Percentiles rank a stretch among this genome's conserved stretches.
Evolutionary conservation across 139 green algal species (phyloP).

Genomic region (Raphidocelis subcapitata): DNA sequence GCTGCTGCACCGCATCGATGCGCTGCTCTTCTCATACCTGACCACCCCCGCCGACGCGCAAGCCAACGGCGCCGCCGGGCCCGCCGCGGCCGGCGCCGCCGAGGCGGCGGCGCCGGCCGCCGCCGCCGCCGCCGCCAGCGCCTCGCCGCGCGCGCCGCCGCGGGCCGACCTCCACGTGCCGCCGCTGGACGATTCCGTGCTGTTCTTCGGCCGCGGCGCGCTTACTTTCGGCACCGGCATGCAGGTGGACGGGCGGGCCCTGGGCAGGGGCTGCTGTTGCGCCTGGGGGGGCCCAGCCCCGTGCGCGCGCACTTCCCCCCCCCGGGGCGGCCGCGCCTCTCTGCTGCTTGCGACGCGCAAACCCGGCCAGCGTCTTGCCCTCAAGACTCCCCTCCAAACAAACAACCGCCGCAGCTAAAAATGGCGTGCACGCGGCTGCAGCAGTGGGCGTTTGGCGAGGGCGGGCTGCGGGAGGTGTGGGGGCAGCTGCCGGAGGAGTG

Average conservation of each 20-base stretch:
- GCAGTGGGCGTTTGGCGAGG: conserved; percentile 44
- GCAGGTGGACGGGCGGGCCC: too few relatives aligned
- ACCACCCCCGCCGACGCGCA: too few relatives aligned
- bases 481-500: conserved; percentile 5
- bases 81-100: too few relatives aligned
- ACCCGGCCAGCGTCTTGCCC: too few relatives aligned
- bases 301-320: too few relatives aligned
- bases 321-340: too few relatives aligned
- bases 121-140: background rate
- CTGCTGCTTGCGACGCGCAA: too few relatives aligned
- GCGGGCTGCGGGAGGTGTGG: conserved; percentile 22
- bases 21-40: conserved; percentile 65
- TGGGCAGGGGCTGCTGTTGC: too few relatives aligned
- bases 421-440: conserved; percentile 58
- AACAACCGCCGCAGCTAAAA: too few relatives aligned
- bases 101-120: background rate
- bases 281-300: too few relatives aligned
- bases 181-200: conserved; percentile 49
- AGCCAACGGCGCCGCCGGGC: too few relatives aligned
- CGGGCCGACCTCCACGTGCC: conserved; percentile 25
- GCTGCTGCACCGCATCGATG: conserved; percentile 66
- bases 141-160: background rate
- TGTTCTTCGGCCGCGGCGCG: conserved; percentile 64
- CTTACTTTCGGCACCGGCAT: conserved; percentile 75
- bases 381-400: too few relatives aligned